A percentile compares a stretch with the other conserved stretches of the same genome.
These are phyloP conservation scores for Blastobotrys attinorum DNA, from an alignment of 805 yeast genomes.

Conservation along the genomic window DNA sequence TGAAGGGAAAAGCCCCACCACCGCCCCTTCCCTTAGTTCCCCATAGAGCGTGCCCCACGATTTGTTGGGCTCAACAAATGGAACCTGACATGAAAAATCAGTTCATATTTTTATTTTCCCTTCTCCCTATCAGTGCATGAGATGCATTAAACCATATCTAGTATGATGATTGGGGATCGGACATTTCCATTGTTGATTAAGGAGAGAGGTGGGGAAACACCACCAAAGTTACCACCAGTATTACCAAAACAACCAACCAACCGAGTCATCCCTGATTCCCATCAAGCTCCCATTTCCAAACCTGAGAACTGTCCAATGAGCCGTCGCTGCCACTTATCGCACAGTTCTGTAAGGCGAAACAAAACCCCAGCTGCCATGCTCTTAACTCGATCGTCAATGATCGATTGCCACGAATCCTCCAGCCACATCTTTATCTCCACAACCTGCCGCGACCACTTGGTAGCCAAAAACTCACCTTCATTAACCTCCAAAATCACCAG, in stretches of 20 bases:
- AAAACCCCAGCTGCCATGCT: constrained; percentile 28
- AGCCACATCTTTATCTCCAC: constrained; percentile 26
- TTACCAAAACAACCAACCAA: neutral
- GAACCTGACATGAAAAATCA: no score
- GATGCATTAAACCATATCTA: no score
- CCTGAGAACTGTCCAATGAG: constrained; percentile 14
- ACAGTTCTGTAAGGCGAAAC: constrained; percentile 21
- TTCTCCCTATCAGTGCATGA: no score
- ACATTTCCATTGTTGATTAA: no score
- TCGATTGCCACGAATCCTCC: constrained; percentile 23
- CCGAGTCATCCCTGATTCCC: no score
- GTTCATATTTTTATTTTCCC: no score
- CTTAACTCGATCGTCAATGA: constrained; percentile 22
- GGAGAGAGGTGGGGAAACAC: no score
- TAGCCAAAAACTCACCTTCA: constrained; percentile 22
- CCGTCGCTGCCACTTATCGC: constrained; percentile 19
- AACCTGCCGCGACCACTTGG: constrained; percentile 23
- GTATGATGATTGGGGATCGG: no score
- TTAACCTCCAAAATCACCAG: constrained; percentile 27
- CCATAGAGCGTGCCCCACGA: no score
- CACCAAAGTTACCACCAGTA: neutral
- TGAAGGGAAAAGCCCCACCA: no score
- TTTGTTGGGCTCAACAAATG: no score
- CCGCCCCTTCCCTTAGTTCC: no score
- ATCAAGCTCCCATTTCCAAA: constrained; percentile 8